Base-by-base conservation (phyloP, 768 basidiomycete species). In the Amanita brunnescens region DNA sequence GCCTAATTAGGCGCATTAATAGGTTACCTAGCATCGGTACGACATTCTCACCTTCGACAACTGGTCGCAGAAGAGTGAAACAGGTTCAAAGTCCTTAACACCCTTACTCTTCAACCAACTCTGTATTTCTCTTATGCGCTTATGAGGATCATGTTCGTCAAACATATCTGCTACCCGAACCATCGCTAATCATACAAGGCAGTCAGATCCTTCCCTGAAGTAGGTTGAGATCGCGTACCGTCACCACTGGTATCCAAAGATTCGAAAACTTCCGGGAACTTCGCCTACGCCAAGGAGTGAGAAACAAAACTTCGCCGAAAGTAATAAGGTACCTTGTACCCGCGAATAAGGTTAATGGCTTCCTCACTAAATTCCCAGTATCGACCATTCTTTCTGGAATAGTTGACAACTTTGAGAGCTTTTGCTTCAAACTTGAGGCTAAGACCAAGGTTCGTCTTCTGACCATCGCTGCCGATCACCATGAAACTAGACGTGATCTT, bases 391-490 rank as follows among this genome's bases (percentile, higher is more conserved):
- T 95, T 94, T 54, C 81, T 77, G 6, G 92, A 86, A 67, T 96
- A 97, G 55, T 90, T 88, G 40, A 96, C 75, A 1, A 99, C 96
- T 67, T 98, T 99, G 59, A 92, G 65, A 8, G 83, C 79, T 67
- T 96, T 98, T 10, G 81, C 88, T 61, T 99, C 96, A 55, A 96
- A 99, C 65, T 99, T 99, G 58, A 99, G 78, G 63, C 89, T 91
- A 37, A 99, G 76, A 2, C 96, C 96, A 26, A 98, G 69, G 62
- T 99, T 98, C 50, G 76, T 79, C 71, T 96, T 97, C 52, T 79
- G 74, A 7, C 77, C 77, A 59, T 91, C 91, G 0, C 77, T 70
- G 0, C 79, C 79, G 51, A 91, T 65, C 37, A 97, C 89, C 82
- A 97, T 84, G 62, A 97, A 83, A 62, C 89, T 95, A 9, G 95